A percentile compares a stretch with the other conserved stretches of the same genome.
phyloP scores from a whole-genome alignment of 176 grass and related monocot genomes.

The Rhipidocladum racemiflorum region DNA sequence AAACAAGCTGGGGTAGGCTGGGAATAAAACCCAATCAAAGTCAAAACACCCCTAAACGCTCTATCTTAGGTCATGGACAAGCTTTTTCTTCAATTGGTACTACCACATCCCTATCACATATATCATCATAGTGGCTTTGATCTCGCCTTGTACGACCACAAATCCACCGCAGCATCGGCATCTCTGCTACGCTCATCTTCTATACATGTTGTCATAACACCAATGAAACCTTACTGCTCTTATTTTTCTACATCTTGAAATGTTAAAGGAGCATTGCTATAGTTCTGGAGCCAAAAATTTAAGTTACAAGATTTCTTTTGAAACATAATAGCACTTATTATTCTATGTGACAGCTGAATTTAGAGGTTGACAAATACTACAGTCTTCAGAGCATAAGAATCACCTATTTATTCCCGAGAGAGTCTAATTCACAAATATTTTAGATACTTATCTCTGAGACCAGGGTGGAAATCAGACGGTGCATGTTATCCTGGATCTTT shows the following conservation, averaged over 20 bases:
- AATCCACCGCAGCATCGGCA: too few species aligned
- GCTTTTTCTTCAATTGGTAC: too few species aligned
- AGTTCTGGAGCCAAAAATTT: neutral
- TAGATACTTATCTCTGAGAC: neutral
- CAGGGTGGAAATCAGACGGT: neutral
- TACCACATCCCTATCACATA: too few species aligned
- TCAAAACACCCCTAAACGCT: too few species aligned
- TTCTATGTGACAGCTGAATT: slow-evolving; percentile 15
- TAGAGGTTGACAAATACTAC: neutral
- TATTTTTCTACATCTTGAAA: neutral
- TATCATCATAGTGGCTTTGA: too few species aligned
- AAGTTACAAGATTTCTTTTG: neutral
- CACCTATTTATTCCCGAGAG: neutral
- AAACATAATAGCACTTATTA: neutral
- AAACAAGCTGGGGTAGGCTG: too few species aligned
- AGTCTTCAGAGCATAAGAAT: neutral
- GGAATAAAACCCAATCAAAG: too few species aligned
- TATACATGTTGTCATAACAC: neutral
- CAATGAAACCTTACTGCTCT: neutral
- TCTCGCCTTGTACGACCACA: too few species aligned
- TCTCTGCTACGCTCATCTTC: too few species aligned
- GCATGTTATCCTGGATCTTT: neutral
- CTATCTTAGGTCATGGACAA: too few species aligned
- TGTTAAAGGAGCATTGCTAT: neutral
- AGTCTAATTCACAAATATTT: neutral